Conservation (phyloP, 352 stramenopile species). For the Phytophthora fragariae region DNA sequence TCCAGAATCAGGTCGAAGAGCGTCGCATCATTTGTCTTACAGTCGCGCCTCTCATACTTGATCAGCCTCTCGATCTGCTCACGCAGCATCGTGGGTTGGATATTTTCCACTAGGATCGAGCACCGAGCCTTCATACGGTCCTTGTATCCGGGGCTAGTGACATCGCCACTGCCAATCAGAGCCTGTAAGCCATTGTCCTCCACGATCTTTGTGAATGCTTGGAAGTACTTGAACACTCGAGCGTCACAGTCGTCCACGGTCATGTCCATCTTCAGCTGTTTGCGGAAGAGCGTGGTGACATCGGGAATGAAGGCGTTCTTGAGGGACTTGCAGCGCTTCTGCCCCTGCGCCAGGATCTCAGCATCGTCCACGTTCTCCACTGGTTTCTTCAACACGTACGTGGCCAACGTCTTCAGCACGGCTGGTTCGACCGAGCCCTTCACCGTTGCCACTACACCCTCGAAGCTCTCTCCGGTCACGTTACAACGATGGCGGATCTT, state of each 20-base stretch:
- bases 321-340: constrained; percentile 3
- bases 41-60: constrained; percentile 11
- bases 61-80: constrained; percentile 2
- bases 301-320: constrained; percentile 21
- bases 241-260: constrained; percentile 18
- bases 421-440: constrained; percentile 12
- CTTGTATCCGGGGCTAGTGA: constrained; percentile 1
- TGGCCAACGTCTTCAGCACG: constrained; percentile 16
- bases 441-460: constrained; percentile 15
- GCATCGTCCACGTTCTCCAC: constrained; percentile 7
- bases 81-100: neutral
- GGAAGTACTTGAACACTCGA: constrained; percentile 23
- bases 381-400: constrained; percentile 15
- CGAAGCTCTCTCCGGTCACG: constrained; percentile 24
- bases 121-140: neutral
- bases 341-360: constrained; percentile 14
- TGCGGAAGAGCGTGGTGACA: constrained; percentile 16
- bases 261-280: constrained; percentile 23
- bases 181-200: constrained; percentile 14
- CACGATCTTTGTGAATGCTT: constrained; percentile 17
- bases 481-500: constrained; percentile 27
- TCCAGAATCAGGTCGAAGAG: constrained; percentile 7
- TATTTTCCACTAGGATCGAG: too few species aligned
- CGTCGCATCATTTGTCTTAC: constrained; percentile 9
- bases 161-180: constrained; percentile 8